A percentile compares a stretch with the other conserved stretches of the same genome.
phyloP scores from a whole-genome alignment of 257 asterid genomes.

The Ehretia macrophylla region DNA sequence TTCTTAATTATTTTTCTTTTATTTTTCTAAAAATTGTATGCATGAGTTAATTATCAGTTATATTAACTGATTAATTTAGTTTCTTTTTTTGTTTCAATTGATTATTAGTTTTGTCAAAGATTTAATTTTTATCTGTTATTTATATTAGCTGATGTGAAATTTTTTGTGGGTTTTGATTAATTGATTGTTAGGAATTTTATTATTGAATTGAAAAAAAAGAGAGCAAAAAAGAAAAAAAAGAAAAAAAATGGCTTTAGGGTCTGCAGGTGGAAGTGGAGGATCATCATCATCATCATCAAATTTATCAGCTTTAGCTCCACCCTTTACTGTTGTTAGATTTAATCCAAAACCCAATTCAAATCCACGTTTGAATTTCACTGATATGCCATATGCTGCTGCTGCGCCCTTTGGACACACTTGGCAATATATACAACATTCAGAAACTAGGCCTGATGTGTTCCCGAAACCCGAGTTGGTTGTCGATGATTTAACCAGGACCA shows the following conservation, averaged over 20 bases:
- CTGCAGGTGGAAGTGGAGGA: conserved; percentile 54
- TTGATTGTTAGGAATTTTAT: background rate
- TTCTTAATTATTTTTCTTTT: background rate
- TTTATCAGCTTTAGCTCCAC: conserved; percentile 94
- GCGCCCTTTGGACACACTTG: conserved; percentile 47
- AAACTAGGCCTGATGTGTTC: conserved; percentile 26
- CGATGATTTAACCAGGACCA: conserved; percentile 34
- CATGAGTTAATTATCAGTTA: background rate
- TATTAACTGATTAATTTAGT: background rate
- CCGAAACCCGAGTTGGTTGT: conserved; percentile 24
- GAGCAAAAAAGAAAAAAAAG: no score
- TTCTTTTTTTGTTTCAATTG: background rate
- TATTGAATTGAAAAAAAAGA: background rate
- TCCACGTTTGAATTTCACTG: conserved; percentile 43
- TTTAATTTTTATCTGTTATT: background rate
- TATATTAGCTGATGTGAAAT: conserved; percentile 6
- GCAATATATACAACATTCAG: conserved; percentile 44
- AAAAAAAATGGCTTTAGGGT: conserved; percentile 68
- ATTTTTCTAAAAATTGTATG: conserved; percentile 2
- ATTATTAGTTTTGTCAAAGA: conserved; percentile 6
- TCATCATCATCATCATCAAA: conserved; percentile 58
- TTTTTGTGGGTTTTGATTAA: conserved; percentile 34
- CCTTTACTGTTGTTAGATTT: conserved; percentile 78
- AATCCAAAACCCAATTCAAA: conserved; percentile 46
- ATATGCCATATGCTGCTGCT: conserved; percentile 32